A percentile compares a stretch with the other conserved stretches of the same genome.
Conservation (phyloP, 139 green algal species). For the Volvox africanus region DNA sequence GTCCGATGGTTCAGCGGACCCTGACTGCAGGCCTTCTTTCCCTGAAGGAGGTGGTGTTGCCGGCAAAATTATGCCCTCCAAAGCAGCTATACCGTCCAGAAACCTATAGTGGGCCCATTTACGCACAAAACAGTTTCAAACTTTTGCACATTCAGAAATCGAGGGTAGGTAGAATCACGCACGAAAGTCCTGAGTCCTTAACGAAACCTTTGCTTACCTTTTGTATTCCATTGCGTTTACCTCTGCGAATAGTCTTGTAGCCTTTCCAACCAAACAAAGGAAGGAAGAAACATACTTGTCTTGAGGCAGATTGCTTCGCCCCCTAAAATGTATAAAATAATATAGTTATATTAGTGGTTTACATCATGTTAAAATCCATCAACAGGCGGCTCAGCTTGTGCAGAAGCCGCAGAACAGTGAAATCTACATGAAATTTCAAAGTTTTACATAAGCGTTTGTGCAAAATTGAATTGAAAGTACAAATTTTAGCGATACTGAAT, state of each 20-base stretch:
- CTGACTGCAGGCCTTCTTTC: neutral
- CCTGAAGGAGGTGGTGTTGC: neutral
- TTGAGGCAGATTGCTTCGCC: no score
- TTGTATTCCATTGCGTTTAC: neutral
- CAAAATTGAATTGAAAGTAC: no score
- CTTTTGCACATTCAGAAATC: neutral
- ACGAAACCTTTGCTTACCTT: neutral
- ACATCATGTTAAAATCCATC: no score
- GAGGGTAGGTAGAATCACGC: neutral
- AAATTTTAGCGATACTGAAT: no score
- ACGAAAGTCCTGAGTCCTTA: neutral
- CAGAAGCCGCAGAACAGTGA: no score
- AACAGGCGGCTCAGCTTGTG: no score
- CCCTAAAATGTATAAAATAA: no score
- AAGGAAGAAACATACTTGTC: neutral
- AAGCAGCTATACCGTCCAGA: neutral
- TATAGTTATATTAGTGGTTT: no score
- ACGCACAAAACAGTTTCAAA: no score
- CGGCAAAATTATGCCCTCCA: slow-evolving; percentile 5
- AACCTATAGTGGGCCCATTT: neutral
- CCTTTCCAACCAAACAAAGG: neutral
- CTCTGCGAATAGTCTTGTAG: neutral
- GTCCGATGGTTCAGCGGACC: slow-evolving; percentile 8
- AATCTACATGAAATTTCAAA: no score
- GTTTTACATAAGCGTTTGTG: no score